Conservation (phyloP, 345 rosid species). For the Erucastrum elatum region DNA sequence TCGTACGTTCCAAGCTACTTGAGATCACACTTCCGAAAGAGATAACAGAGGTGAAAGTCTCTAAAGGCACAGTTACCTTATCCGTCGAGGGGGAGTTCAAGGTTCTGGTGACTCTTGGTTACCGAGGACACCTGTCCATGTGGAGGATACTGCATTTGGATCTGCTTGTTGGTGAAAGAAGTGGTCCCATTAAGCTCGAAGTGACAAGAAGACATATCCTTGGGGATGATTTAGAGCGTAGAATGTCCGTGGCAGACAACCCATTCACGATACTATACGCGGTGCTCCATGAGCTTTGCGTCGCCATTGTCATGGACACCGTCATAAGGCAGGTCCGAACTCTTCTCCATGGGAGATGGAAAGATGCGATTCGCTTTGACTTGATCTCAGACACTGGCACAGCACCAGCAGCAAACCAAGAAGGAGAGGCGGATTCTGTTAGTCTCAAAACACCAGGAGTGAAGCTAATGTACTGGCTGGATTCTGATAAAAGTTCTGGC, state of each 20-base stretch:
- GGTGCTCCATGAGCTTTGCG: constrained; percentile 87
- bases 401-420: constrained; percentile 63
- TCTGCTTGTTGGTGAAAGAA: constrained; percentile 94
- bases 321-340: constrained; percentile 90
- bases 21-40: constrained; percentile 86
- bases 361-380: constrained; percentile 87
- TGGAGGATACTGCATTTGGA: constrained; percentile 99
- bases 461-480: constrained; percentile 83
- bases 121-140: constrained; percentile 85
- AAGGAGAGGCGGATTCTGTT: constrained; percentile 79
- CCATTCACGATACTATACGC: constrained; percentile 75
- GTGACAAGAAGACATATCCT: constrained; percentile 70
- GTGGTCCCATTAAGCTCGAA: constrained; percentile 74
- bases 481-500: constrained; percentile 66
- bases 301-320: constrained; percentile 92
- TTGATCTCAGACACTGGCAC: constrained; percentile 71
- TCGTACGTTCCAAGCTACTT: constrained; percentile 87
- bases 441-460: constrained; percentile 82
- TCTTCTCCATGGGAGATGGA: constrained; percentile 93
- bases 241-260: constrained; percentile 89
- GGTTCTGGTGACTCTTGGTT: constrained; percentile 96
- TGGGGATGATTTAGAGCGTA: constrained; percentile 95
- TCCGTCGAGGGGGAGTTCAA: constrained; percentile 86
- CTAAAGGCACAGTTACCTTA: constrained; percentile 78
- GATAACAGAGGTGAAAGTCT: constrained; percentile 78